A percentile compares a stretch with the other conserved stretches of the same genome.
phyloP scores from a whole-genome alignment of 768 basidiomycete species.

The Butyriboletus loyo region DNA sequence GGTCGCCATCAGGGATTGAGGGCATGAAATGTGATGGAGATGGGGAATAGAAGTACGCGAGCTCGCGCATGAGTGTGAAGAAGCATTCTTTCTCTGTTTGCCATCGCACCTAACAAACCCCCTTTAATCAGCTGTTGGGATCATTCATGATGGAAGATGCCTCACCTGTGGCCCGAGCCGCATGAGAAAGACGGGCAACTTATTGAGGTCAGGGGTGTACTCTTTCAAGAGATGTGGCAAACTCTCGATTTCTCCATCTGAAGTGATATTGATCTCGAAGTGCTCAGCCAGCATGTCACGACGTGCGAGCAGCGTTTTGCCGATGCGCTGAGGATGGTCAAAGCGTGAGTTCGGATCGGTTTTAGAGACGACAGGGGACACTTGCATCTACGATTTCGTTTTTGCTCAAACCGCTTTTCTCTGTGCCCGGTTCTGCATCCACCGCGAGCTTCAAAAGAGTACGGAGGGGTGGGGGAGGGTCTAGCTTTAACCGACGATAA shows the following conservation, averaged over 20 bases:
- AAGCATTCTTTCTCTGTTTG: constrained; percentile 82
- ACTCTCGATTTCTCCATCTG: constrained; percentile 64
- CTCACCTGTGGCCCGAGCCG: constrained; percentile 86
- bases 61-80: constrained; percentile 76
- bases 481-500: constrained; percentile 69
- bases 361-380: not conserved
- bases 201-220: constrained; percentile 88
- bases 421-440: constrained; percentile 54
- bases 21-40: constrained; percentile 18
- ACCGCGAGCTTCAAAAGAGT: constrained; percentile 78
- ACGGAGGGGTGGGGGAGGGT: constrained; percentile 75
- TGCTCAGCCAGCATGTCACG: constrained; percentile 91
- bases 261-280: constrained; percentile 73
- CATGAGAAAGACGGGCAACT: constrained; percentile 87
- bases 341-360: not conserved
- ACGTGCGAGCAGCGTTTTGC: constrained; percentile 52
- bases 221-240: constrained; percentile 82
- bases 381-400: constrained; percentile 70
- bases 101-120: constrained; percentile 75
- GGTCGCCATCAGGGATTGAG: constrained; percentile 28
- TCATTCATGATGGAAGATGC: not conserved
- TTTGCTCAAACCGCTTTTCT: constrained; percentile 52
- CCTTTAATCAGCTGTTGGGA: not conserved
- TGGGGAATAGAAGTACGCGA: constrained; percentile 89
- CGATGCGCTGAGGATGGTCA: constrained; percentile 50